These are phyloP conservation scores for Hortaea werneckii DNA, from an alignment of 2,329 filamentous ascomycete species.

Conservation along the genomic window DNA sequence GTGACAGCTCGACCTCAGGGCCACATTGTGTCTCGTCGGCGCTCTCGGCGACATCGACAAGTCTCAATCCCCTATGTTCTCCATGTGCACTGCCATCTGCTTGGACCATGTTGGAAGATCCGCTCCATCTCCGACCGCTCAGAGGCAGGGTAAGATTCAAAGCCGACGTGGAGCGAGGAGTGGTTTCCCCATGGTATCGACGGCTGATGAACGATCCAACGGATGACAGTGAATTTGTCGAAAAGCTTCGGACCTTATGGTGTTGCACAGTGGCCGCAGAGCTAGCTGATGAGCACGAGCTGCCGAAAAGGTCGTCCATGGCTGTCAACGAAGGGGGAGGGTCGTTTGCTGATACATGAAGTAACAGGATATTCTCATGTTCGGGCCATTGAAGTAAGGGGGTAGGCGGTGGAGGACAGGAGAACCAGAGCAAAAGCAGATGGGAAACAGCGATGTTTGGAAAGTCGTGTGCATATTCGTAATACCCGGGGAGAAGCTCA, in stretches of 20 bases:
- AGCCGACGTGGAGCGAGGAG: slow-evolving; percentile 1
- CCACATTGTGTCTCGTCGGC: slow-evolving; percentile 3
- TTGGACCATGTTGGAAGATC: slow-evolving; percentile 7
- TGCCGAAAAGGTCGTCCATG: slow-evolving; percentile 1
- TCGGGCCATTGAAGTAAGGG: too few species aligned
- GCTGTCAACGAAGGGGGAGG: not conserved
- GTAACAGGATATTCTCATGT: not conserved
- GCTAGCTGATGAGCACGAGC: slow-evolving; percentile 14
- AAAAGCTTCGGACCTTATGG: slow-evolving; percentile 16
- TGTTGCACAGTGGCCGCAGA: slow-evolving; percentile 18
- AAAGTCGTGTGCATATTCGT: too few species aligned
- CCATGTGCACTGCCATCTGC: slow-evolving; percentile 2
- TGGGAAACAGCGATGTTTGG: too few species aligned
- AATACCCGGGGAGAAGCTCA: too few species aligned
- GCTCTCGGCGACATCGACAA: slow-evolving; percentile 8
- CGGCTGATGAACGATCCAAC: slow-evolving; percentile 11
- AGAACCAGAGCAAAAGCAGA: too few species aligned
- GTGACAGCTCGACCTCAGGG: slow-evolving; percentile 1
- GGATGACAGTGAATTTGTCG: slow-evolving; percentile 18
- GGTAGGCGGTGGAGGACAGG: too few species aligned
- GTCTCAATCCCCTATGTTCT: not conserved
- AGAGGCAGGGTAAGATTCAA: slow-evolving; percentile 1
- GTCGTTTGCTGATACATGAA: not conserved
- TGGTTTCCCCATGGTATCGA: slow-evolving; percentile 1
- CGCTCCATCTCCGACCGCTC: slow-evolving; percentile 7